These are phyloP conservation scores for Monilinia aucupariae DNA, from an alignment of 2,329 filamentous ascomycete genomes.

Conservation along the genomic window DNA sequence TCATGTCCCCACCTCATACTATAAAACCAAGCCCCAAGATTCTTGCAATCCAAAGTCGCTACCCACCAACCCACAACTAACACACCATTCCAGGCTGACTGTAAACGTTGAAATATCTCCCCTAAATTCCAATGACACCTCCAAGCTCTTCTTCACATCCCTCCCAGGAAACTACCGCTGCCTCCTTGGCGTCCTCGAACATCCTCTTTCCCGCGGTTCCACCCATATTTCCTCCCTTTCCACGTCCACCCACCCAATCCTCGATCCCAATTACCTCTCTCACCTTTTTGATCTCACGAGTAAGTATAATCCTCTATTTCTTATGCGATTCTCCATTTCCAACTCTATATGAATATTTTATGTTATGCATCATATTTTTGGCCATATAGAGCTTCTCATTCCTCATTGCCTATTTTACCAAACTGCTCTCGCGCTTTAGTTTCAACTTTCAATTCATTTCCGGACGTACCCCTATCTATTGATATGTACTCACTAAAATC, in stretches of 20 bases:
- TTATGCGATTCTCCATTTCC: not conserved
- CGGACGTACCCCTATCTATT: not conserved
- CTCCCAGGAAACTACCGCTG: not conserved
- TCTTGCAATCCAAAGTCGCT: not conserved
- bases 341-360: not conserved
- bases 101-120: not conserved
- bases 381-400: too few species aligned
- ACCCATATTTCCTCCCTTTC: conserved; percentile 44
- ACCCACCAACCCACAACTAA: not conserved
- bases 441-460: too few species aligned
- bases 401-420: too few species aligned
- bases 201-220: conserved; percentile 48
- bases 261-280: conserved; percentile 41
- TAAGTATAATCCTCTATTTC: not conserved
- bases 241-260: conserved; percentile 34
- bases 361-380: too few species aligned
- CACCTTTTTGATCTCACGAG: conserved; percentile 38
- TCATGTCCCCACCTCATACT: not conserved
- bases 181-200: conserved; percentile 38
- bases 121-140: not conserved
- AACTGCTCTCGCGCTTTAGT: too few species aligned
- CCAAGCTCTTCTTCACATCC: not conserved
- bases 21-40: not conserved
- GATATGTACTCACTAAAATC: not conserved
- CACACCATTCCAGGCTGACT: not conserved